Base-by-base conservation (phyloP, 768 basidiomycete species). In the Tricholoma flavovirens region DNA sequence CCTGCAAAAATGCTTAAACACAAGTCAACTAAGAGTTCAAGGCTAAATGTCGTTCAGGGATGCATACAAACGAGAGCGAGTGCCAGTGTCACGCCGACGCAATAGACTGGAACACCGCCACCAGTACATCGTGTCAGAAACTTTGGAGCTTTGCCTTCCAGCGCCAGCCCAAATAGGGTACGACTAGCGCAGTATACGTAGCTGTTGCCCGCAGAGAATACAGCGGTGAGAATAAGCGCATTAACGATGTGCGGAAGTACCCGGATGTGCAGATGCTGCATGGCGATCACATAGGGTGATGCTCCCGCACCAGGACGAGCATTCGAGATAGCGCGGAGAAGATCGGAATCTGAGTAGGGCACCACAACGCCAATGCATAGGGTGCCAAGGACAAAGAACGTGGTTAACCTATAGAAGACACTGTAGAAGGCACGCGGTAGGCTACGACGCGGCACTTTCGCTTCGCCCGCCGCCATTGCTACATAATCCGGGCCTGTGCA, bases 201-300 rank as follows among this genome's bases (percentile, higher is more conserved):
- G 36, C 83, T 82, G 59, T 88, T 89, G 45, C 83, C 84, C 17
- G 87, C 86, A 38, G 86, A 88, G 69, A 87, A 88, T 1, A 86
- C 80, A 29, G 81, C 73, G 1, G 87, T 80, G 59, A 92, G 73
- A 59, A 92, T 71, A 48, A 81, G 70, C 3, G 82, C 88, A 66
- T 92, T 93, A 57, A 92, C 78, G 65, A 93, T 82, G 49, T 82
- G 81, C 5, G 83, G 83, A 9, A 88, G 71, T 5, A 79, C 76
- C 54, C 79, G 82, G 61, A 93, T 88, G 5, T 83, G 77, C 38
- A 90, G 76, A 38, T 79, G 76, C 54, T 74, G 72, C 77, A 94
- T 90, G 14, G 90, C 90, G 57, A 93, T 87, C 43, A 93, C 90
- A 71, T 92, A 95, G 0, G 92, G 91, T 7, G 87, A 89, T 24